Evolutionary conservation across 1,284 basidiomycete species (phyloP).

Genomic region (Apiotrichum brassicae): DNA sequence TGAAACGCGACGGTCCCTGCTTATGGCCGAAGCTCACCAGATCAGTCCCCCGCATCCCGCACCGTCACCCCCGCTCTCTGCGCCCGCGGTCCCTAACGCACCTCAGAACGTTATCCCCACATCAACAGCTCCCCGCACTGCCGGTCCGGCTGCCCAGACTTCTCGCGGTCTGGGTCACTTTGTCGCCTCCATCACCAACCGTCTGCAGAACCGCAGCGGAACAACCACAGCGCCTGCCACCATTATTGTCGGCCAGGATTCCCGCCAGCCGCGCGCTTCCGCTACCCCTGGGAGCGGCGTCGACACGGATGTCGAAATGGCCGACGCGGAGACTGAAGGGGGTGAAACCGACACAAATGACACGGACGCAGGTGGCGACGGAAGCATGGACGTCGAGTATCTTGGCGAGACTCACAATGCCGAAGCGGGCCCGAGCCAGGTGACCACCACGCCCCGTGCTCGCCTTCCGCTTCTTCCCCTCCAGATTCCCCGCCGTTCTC

Average conservation of each 20-base stretch:
- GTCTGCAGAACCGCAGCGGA: slow-evolving; percentile 2
- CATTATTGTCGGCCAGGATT: not conserved
- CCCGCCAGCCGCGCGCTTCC: not conserved
- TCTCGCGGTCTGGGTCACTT: slow-evolving; percentile 1
- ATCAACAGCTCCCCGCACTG: not conserved
- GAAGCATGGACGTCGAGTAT: slow-evolving; percentile 16
- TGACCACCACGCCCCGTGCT: slow-evolving; percentile 38
- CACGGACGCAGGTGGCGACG: slow-evolving; percentile 35
- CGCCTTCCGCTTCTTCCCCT: slow-evolving; percentile 25
- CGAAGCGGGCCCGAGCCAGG: slow-evolving; percentile 3
- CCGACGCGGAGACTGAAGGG: slow-evolving; percentile 38
- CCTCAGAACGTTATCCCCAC: not conserved
- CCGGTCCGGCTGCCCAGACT: not conserved
- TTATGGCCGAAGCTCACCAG: not conserved
- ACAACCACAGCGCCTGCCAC: not conserved
- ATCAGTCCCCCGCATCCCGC: not conserved
- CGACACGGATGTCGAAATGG: slow-evolving; percentile 45
- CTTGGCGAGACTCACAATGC: not conserved
- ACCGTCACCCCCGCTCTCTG: not conserved
- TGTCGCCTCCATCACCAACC: slow-evolving; percentile 3
- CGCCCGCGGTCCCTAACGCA: not conserved
- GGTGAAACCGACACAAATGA: slow-evolving; percentile 31
- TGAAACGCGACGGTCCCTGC: not conserved
- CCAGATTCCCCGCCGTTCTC: slow-evolving; percentile 30
- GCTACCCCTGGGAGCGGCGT: slow-evolving; percentile 3